Evolutionary conservation across 768 basidiomycete genomes (phyloP), one percentile per base, ranked within the genome.

Genomic region (Mycena floridula): DNA sequence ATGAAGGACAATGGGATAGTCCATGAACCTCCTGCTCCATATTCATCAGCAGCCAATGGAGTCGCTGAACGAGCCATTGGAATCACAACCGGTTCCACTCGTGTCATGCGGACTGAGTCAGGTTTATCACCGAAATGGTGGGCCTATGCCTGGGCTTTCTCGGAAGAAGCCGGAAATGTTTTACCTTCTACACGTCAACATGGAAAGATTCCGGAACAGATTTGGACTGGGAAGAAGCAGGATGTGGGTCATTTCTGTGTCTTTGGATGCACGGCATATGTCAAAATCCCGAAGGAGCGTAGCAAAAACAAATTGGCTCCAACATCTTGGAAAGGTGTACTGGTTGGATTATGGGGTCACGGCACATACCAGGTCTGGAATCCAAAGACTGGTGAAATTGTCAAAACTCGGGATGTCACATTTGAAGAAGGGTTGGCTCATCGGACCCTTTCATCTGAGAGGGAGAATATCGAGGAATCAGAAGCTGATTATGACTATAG

Each of bases 241-340:
- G 35, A 56, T n/a, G 24, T 61, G 0, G 36, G 43, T 1, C 44
- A 51, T n/a, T 16, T 62, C 0, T 48, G 50, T 2, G 53, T 50
- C 13, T 62, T 58, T 36, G 56, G 62, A 12, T 61, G 51, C 24
- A 40, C 23, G 5, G 50, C 51, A 15, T 58, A 53, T 37, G 55
- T 48, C 25, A 50, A 54, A 40, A 50, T 53, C 22, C 56, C 48
- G 13, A 50, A 54, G 32, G 48, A 61, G 28, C 21, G 32, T 9
- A 13, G 22, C 12, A 26, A 42, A 6, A 27, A 28, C 15, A 50
- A 52, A 27, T n/a, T 50, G 4, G 42, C 46, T 18, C 7, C 27
- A 15, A 25, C 13, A 26, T n/a, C n/a, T 8, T 23, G 40, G 8
- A 40, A 46, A 22, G n/a, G 24, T 3, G 15, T 16, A 9, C 16